Conservation (phyloP, 768 basidiomycete genomes). For the Saitozyma sp. region DNA sequence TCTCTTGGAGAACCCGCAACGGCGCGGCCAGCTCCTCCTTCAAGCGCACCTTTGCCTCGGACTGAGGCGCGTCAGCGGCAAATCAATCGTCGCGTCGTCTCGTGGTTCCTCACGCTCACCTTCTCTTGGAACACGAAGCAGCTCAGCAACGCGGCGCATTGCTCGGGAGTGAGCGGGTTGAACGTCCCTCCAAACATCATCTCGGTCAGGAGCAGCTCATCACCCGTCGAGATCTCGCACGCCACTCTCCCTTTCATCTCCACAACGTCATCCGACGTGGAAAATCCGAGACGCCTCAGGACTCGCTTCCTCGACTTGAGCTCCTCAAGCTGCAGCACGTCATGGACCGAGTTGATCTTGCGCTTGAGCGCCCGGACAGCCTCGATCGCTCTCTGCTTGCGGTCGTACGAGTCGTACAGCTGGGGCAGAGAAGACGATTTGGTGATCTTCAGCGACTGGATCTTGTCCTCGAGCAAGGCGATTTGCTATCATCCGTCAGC, state of each 20-base stretch:
- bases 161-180: conserved; percentile 83
- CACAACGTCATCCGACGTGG: conserved; percentile 82
- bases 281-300: conserved; percentile 86
- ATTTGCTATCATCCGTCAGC: conserved; percentile 68
- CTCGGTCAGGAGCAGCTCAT: conserved; percentile 93
- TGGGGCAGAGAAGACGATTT: conserved; percentile 74
- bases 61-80: conserved; percentile 21
- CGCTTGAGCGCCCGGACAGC: conserved; percentile 68
- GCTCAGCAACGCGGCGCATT: conserved; percentile 88
- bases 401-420: conserved; percentile 74
- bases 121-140: conserved; percentile 98
- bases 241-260: conserved; percentile 98
- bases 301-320: conserved; percentile 94
- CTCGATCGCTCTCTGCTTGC: conserved; percentile 63
- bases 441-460: conserved; percentile 76
- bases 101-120: conserved; percentile 56
- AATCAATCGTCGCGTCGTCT: no score
- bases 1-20: conserved; percentile 90
- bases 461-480: conserved; percentile 78
- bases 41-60: conserved; percentile 62
- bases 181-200: conserved; percentile 97
- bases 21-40: conserved; percentile 93
- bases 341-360: conserved; percentile 83
- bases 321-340: conserved; percentile 92
- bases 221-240: conserved; percentile 96